Percentiles rank a stretch among this genome's conserved stretches.
Conservation (phyloP, 257 asterid species). For the Scutellaria barbata region DNA sequence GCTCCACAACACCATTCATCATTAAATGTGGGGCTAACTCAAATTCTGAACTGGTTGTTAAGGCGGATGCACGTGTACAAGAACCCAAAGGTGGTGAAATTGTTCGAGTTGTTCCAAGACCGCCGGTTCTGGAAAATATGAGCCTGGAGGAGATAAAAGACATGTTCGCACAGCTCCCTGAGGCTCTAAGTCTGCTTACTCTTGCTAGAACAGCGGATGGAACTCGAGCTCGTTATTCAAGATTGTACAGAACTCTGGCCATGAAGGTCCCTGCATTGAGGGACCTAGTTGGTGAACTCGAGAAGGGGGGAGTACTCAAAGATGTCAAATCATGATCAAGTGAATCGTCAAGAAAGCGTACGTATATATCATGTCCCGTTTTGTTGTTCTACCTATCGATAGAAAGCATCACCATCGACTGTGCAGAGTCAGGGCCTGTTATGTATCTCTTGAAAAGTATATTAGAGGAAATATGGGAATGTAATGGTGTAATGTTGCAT, state of each 20-base stretch:
- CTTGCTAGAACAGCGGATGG: constrained; percentile 96
- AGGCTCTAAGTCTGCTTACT: constrained; percentile 86
- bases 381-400: constrained; percentile 26
- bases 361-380: no score
- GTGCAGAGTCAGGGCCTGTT: neutral
- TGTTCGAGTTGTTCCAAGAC: constrained; percentile 84
- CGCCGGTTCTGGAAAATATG: constrained; percentile 71
- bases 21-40: constrained; percentile 99
- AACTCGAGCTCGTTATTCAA: constrained; percentile 95
- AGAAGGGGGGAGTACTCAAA: constrained; percentile 83
- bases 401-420: neutral
- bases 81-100: constrained; percentile 97
- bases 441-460: neutral
- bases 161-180: constrained; percentile 75
- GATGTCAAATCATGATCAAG: constrained; percentile 61
- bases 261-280: constrained; percentile 95
- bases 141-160: constrained; percentile 80
- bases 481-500: constrained; percentile 28
- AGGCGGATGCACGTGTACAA: constrained; percentile 86
- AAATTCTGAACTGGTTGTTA: constrained; percentile 80
- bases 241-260: constrained; percentile 92
- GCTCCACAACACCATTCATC: constrained; percentile 86
- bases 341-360: no score
- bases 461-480: constrained; percentile 1
- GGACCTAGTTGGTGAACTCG: constrained; percentile 89